These are phyloP conservation scores for Inonotus obliquus DNA, from an alignment of 1,284 basidiomycete species.

Conservation along the genomic window DNA sequence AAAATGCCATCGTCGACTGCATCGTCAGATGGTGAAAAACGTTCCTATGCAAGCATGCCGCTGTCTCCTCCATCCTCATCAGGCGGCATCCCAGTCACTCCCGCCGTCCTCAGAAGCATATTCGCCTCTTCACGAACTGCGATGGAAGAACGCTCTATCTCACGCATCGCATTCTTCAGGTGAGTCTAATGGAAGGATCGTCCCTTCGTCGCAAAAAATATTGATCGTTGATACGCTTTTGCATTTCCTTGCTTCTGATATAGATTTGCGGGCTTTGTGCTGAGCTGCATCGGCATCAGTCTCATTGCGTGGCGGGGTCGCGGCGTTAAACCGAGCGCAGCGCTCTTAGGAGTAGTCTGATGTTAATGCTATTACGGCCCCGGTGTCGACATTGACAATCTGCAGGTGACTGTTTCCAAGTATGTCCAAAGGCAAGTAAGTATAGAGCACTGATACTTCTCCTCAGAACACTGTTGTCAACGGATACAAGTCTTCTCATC, in stretches of 20 bases:
- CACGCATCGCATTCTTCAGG: conserved; percentile 81
- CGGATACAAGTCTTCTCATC: no score
- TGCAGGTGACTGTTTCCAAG: no score
- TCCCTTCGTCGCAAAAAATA: conserved; percentile 3
- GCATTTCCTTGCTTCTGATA: not conserved
- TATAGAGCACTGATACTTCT: no score
- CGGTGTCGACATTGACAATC: no score
- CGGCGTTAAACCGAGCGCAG: conserved; percentile 56
- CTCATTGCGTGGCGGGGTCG: conserved; percentile 63
- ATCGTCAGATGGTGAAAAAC: conserved; percentile 3
- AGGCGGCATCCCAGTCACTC: conserved; percentile 71
- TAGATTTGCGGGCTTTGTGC: conserved; percentile 73
- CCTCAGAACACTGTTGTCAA: no score
- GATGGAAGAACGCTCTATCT: conserved; percentile 74
- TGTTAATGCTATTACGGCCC: no score
- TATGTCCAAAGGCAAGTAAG: no score
- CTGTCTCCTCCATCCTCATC: conserved; percentile 30
- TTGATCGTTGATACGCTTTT: conserved; percentile 4
- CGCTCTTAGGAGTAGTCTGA: conserved; percentile 60
- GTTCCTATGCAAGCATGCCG: conserved; percentile 18
- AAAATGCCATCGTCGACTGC: conserved; percentile 10
- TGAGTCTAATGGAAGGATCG: conserved; percentile 25
- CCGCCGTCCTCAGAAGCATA: conserved; percentile 71
- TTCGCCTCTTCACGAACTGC: conserved; percentile 77
- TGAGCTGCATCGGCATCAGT: conserved; percentile 76